Evolutionary conservation across 129 eudicot species (phyloP), one percentile per base, ranked within the genome.

Genomic region (Calendula officinalis): DNA sequence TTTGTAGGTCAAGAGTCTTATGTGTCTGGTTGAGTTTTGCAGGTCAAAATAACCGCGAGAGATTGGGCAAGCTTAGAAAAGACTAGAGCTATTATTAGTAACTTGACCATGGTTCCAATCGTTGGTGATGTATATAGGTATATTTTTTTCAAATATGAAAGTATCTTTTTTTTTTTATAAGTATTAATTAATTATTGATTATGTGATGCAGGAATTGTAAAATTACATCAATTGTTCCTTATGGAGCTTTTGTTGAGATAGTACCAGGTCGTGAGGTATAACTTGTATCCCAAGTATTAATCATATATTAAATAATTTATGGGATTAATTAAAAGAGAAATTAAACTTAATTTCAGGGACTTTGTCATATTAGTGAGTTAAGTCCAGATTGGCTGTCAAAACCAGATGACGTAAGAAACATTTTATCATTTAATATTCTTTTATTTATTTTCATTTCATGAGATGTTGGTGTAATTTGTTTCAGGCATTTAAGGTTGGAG

Each of bases 401-500:
- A 82, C 75, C 99, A 33, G 99, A 94, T 33, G 97, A 94, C 69
- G 99, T 92, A 83, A 88, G 96, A 22, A 35, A 38, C 27, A 15
- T 52, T 13, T 53, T 17, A 39, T 60, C 40, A 4, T 45, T 45
- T 63, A 15, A 2, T 39, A 38, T 68, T 46, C 27, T 46, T 58
- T 15, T 51, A 53, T 60, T 42, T 43, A 34, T 35, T 43, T 60
- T 42, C 47, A 34, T 39, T 43, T 55, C 47, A 35, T 56, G 9
- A 44, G 45, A 13, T 39, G n/a, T 38, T 75, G 59, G 16, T 45
- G 27, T 47, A 39, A 3, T 41, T 60, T 37, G 37, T 61, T 56
- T 49, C 81, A 92, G 98, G 98, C 83, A 70, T 79, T 88, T 73
- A 94, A 94, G 76, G 95, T 84, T 47, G 99, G 99, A 80, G 99